Evolutionary conservation across 768 basidiomycete species (phyloP).

Genomic region (Filobasidium floriforme): DNA sequence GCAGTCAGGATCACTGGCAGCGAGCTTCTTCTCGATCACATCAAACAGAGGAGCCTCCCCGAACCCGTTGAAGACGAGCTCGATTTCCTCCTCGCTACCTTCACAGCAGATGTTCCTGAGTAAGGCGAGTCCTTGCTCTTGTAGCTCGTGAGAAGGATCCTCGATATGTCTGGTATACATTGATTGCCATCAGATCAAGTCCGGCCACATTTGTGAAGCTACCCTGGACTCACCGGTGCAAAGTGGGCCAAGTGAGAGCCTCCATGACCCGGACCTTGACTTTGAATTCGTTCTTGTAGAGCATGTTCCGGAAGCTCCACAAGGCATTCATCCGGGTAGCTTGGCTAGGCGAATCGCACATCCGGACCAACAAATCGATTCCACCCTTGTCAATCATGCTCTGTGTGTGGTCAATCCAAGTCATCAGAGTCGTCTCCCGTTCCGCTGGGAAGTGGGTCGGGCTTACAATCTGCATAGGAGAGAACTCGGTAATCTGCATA

Average conservation of each 20-base stretch:
- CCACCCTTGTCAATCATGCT: slow-evolving; percentile 62
- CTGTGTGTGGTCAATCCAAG: slow-evolving; percentile 41
- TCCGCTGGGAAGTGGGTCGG: not conserved
- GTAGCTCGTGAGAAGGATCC: slow-evolving; percentile 19
- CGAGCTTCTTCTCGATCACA: slow-evolving; percentile 8
- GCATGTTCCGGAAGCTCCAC: slow-evolving; percentile 83
- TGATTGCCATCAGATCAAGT: not conserved
- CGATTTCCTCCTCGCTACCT: slow-evolving; percentile 22
- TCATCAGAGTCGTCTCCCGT: slow-evolving; percentile 4
- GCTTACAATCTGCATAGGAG: slow-evolving; percentile 65
- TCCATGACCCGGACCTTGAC: slow-evolving; percentile 63
- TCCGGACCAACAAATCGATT: slow-evolving; percentile 57
- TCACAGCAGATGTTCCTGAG: slow-evolving; percentile 20
- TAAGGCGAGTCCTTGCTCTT: slow-evolving; percentile 23
- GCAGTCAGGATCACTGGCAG: slow-evolving; percentile 4
- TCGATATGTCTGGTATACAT: slow-evolving; percentile 16
- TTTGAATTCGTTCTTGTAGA: slow-evolving; percentile 57
- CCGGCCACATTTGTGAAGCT: not conserved
- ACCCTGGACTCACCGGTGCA: slow-evolving; percentile 52
- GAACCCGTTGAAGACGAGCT: slow-evolving; percentile 18
- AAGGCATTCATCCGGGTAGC: slow-evolving; percentile 61
- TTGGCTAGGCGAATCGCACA: slow-evolving; percentile 54
- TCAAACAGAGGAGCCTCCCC: slow-evolving; percentile 20
- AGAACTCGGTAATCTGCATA: slow-evolving; percentile 62
- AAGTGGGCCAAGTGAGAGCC: slow-evolving; percentile 59